Percentiles rank a stretch among this genome's conserved stretches.
These are phyloP conservation scores for Tuber microsphaerosporum DNA, from an alignment of 495 filamentous ascomycete genomes.

Conservation along the genomic window DNA sequence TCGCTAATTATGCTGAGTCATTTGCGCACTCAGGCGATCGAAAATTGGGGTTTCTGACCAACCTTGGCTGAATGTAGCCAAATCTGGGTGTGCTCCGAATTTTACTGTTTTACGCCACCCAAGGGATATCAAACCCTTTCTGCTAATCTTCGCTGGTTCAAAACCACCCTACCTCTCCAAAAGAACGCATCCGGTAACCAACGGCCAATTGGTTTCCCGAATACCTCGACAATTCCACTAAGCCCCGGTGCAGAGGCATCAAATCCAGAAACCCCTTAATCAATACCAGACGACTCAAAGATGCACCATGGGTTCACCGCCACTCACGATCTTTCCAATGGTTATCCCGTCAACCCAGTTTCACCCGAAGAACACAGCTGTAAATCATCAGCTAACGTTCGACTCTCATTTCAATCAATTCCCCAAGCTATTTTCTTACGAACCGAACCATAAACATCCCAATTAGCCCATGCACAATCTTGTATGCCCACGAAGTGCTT, in stretches of 20 bases:
- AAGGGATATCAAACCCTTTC: background rate
- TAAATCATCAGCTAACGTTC: background rate
- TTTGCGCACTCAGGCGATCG: too few species aligned
- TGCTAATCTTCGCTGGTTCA: background rate
- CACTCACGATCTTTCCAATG: background rate
- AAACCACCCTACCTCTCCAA: background rate
- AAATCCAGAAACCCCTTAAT: background rate
- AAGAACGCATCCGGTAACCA: background rate
- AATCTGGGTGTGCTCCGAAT: too few species aligned
- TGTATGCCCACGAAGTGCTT: background rate
- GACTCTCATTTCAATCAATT: background rate
- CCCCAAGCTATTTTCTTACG: background rate
- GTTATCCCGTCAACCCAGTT: background rate
- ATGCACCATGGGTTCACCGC: background rate
- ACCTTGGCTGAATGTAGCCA: too few species aligned
- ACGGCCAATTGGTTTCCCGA: background rate
- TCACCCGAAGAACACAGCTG: background rate
- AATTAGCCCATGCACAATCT: background rate
- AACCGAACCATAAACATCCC: background rate
- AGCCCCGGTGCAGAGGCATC: background rate
- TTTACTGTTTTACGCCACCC: too few species aligned
- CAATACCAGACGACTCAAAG: background rate
- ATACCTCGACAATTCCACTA: background rate
- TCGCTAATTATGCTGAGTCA: too few species aligned
- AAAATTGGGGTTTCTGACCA: too few species aligned